Conservation (phyloP, 2,329 filamentous ascomycete genomes). For the Septoria linicola region DNA sequence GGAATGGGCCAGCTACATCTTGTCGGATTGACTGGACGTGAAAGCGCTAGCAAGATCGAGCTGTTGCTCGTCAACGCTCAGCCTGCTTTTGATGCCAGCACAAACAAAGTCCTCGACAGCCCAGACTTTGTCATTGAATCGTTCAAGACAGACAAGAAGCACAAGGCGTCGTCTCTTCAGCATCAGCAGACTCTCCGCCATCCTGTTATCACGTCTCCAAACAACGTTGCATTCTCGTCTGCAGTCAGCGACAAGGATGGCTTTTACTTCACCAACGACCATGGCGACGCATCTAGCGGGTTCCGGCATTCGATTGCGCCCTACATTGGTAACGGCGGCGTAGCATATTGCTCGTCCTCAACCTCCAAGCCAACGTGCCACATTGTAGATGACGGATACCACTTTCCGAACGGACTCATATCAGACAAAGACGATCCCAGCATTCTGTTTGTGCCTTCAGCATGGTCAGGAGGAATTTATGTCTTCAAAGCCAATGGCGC, state of each 20-base stretch:
- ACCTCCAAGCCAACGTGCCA: background rate
- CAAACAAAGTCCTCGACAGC: constrained; percentile 18
- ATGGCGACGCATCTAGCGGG: constrained; percentile 24
- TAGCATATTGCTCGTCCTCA: constrained; percentile 20
- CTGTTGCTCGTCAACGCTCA: constrained; percentile 23
- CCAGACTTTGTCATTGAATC: constrained; percentile 27
- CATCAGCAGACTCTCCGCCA: constrained; percentile 20
- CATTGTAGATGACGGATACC: constrained; percentile 5
- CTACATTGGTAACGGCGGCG: constrained; percentile 22
- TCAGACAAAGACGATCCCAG: constrained; percentile 7
- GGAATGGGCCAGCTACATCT: constrained; percentile 24
- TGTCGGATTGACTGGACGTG: constrained; percentile 22
- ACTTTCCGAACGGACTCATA: constrained; percentile 28
- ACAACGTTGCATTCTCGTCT: constrained; percentile 23
- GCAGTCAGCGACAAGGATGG: background rate
- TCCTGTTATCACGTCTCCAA: constrained; percentile 25
- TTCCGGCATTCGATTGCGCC: constrained; percentile 20
- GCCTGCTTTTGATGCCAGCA: constrained; percentile 19
- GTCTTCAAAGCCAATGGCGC: constrained; percentile 18
- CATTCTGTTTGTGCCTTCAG: constrained; percentile 25
- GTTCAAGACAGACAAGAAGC: constrained; percentile 16
- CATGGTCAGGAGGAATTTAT: constrained; percentile 21
- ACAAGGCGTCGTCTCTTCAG: constrained; percentile 9
- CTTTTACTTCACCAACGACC: constrained; percentile 30
- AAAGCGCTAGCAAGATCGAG: constrained; percentile 13